Conservation (phyloP, 1,139 yeast genomes). For the Hansenula lynferdii region DNA sequence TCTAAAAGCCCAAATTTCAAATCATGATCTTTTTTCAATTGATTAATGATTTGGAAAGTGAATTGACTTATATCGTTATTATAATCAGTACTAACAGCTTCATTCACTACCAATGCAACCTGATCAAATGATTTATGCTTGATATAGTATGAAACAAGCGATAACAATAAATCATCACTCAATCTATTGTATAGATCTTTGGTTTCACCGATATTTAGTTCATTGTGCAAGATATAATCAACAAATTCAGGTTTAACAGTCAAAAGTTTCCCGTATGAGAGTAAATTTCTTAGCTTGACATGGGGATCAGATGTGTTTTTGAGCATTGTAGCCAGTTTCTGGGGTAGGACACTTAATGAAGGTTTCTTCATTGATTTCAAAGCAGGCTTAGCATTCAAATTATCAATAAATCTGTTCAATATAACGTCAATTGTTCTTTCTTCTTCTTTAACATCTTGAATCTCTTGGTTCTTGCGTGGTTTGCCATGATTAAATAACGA, state of each 20-base stretch:
- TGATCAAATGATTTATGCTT: conserved; percentile 8
- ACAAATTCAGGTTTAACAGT: conserved; percentile 7
- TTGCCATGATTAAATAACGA: no score
- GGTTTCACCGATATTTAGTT: conserved; percentile 2
- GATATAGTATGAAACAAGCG: conserved; percentile 7
- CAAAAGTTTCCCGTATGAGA: conserved; percentile 8
- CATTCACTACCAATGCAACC: conserved; percentile 7
- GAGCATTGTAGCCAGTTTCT: no score
- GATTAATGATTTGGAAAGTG: background rate
- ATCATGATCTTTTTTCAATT: conserved; percentile 13
- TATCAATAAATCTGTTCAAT: no score
- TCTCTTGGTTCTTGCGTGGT: no score
- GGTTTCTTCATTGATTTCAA: no score
- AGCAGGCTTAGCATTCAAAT: no score
- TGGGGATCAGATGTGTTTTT: conserved; percentile 13
- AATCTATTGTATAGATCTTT: conserved; percentile 3
- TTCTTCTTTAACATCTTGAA: no score
- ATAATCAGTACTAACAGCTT: conserved; percentile 3
- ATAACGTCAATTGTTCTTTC: no score
- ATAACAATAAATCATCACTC: conserved; percentile 8
- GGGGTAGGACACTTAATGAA: no score
- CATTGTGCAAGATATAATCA: conserved; percentile 5
- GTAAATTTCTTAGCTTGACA: conserved; percentile 8
- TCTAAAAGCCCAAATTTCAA: conserved; percentile 10
- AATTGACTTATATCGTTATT: background rate